Evolutionary conservation across 164 flowering plant species (phyloP).

Genomic region (Dillenia suffruticosa): DNA sequence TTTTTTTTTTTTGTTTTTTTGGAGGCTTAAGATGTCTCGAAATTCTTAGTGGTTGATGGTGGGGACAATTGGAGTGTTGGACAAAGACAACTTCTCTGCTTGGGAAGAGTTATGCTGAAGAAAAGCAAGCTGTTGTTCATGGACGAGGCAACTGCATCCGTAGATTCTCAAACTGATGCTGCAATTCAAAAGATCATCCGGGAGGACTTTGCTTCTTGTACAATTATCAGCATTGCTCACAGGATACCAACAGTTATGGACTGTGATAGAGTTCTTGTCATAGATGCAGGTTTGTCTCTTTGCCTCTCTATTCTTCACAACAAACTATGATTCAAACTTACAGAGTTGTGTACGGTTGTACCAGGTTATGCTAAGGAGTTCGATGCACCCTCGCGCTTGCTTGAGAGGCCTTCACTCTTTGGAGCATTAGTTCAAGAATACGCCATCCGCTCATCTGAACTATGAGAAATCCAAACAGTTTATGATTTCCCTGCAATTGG

Average conservation of each 20-base stretch:
- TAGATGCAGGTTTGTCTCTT: conserved; percentile 76
- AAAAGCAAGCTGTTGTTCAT: conserved; percentile 77
- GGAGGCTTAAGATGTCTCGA: background rate
- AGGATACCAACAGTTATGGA: conserved; percentile 99
- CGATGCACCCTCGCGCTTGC: conserved; percentile 63
- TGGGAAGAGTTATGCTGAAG: conserved; percentile 91
- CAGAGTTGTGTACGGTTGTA: background rate
- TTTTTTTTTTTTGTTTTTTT: background rate
- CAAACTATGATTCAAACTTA: background rate
- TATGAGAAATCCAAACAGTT: conserved; percentile 14
- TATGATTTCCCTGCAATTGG: too few relatives aligned
- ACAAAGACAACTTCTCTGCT: conserved; percentile 90
- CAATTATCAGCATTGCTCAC: conserved; percentile 98
- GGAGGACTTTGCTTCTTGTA: conserved; percentile 81
- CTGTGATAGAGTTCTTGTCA: conserved; percentile 80
- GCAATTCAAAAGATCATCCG: conserved; percentile 84
- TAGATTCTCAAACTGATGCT: conserved; percentile 92
- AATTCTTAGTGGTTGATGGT: conserved; percentile 62
- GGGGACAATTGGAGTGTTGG: conserved; percentile 99
- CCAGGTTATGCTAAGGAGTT: conserved; percentile 77
- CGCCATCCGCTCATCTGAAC: conserved; percentile 65
- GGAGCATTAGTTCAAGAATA: conserved; percentile 90
- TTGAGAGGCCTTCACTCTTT: conserved; percentile 75
- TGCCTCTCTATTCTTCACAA: background rate
- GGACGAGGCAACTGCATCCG: conserved; percentile 99